Conservation (phyloP, 768 basidiomycete genomes). For the Tephrocybe sp. region DNA sequence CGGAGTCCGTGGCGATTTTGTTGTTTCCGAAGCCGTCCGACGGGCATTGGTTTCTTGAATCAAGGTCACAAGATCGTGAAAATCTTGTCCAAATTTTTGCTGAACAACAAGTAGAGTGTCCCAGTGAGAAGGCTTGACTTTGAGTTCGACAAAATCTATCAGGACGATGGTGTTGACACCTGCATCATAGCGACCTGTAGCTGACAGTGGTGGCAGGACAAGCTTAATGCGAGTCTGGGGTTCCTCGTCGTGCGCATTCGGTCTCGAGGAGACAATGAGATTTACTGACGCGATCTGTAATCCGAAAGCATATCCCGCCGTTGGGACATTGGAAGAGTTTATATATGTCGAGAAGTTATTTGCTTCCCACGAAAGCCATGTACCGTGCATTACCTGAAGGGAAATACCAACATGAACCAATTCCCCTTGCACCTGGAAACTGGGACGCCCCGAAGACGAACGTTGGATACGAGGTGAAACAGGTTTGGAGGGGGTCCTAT, state of each 20-base stretch:
- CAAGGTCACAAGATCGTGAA: slow-evolving; percentile 74
- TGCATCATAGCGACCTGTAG: slow-evolving; percentile 57
- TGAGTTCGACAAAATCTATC: slow-evolving; percentile 70
- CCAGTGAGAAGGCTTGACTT: slow-evolving; percentile 80
- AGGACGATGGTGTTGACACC: slow-evolving; percentile 55
- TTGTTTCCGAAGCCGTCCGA: slow-evolving; percentile 17
- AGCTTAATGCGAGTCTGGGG: slow-evolving; percentile 58
- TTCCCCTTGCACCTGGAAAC: slow-evolving; percentile 53
- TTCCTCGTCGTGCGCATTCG: slow-evolving; percentile 33
- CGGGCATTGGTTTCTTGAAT: slow-evolving; percentile 57
- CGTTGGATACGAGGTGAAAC: slow-evolving; percentile 30
- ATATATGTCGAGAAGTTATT: slow-evolving; percentile 49
- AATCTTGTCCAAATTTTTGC: slow-evolving; percentile 88
- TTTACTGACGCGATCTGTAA: slow-evolving; percentile 62
- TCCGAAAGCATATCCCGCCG: slow-evolving; percentile 52
- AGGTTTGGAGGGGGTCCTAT: slow-evolving; percentile 37
- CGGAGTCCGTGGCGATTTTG: slow-evolving; percentile 16
- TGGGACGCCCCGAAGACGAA: slow-evolving; percentile 24
- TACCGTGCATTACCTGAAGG: slow-evolving; percentile 85
- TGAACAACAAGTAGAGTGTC: slow-evolving; percentile 83
- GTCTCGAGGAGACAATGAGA: slow-evolving; percentile 56
- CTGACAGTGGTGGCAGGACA: slow-evolving; percentile 61
- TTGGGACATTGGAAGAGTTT: slow-evolving; percentile 35
- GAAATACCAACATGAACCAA: slow-evolving; percentile 55
- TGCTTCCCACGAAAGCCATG: slow-evolving; percentile 80